Evolutionary conservation across 169 alveolate species (phyloP), one percentile per base, ranked within the genome.

Genomic region (Plasmodium knowlesi): DNA sequence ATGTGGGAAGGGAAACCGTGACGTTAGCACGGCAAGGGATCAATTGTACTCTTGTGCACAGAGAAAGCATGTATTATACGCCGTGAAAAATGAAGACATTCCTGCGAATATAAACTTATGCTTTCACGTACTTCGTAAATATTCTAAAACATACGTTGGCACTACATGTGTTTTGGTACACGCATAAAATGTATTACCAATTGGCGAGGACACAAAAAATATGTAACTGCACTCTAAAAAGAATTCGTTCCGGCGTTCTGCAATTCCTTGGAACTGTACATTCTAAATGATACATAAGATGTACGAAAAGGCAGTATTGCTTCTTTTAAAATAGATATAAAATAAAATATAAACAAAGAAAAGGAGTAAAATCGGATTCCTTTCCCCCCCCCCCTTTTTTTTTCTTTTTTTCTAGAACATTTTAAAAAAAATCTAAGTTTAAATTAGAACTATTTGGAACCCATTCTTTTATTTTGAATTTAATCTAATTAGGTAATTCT

Each of bases 261-360:
- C 16, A 67, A 67, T 67, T 19, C 19, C 76, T 8, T 67, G 76
- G 37, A 1, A 67, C 14, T 22, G n/a, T 6, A 5, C 76, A 67
- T 67, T 67, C 41, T 1, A 67, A 67, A 67, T 67, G 30, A 50
- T 10, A n/a, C 30, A 50, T 12, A 82, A 82, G 57, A 82, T 12
- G 41, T 53, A 54, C 57, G 25, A 8, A 22, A 22, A 22, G 41
- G 70, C 16, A 25, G 54, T 2, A 67, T 28, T 67, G 41, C 37
- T 53, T 82, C 54, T 61, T 82, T 53, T n/a, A 30, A 41, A 37
- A 82, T 57, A 57, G 89, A 82, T 54, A 53, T 82, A 82, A 80
- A 82, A 82, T 82, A 5, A 82, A 53, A 54, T 82, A 39, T 22
- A 82, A n/a, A 32, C 9, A 80, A 57, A 82, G 22, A 67, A 67